Evolutionary conservation across 140 eudicot genomes (phyloP), one percentile per base, ranked within the genome.

Genomic region (Senecio squalidus): DNA sequence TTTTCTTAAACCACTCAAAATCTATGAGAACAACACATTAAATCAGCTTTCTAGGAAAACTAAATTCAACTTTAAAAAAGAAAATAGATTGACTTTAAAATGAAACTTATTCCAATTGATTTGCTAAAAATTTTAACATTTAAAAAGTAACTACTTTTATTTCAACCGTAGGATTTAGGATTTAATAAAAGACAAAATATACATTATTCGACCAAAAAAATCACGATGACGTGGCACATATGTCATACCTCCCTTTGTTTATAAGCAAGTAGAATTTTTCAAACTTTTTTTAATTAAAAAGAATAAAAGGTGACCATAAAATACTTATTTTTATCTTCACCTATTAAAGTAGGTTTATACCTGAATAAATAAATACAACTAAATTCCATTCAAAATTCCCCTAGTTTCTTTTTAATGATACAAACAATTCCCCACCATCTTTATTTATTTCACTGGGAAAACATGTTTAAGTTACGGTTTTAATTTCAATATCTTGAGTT

Each of bases 371-470:
- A 53, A 66, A 53, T 26, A 28, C 38, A 53, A 40, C 43, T 21
- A 43, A 66, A 66, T 66, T 66, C 71, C 20, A 54, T 54, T 66
- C 55, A 52, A 27, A 66, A 66, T 54, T 66, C 71, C 31, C 41
- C 63, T 66, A 8, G 50, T 15, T 31, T 21, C 25, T 51, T 51
- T 39, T 29, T 39, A 3, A 26, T 52, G 6, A 36, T 16, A 53
- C 44, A 38, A 51, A 65, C n/a, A 11, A 21, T 64, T 26, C 25
- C 48, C n/a, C n/a, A n/a, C n/a, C 20, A 1, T 31, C 31, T 21
- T 49, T 63, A 49, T 30, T 45, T 13, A 9, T 20, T 62, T 30
- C 20, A 20, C 14, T 21, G 31, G 26, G 11, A 26, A 15, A 51
- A 51, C 58, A 26, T 26, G 22, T 6, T 17, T 63, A 48, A 63